Evolutionary conservation across 2,329 filamentous ascomycete genomes (phyloP).

Genomic region (Bipolaris cookei): DNA sequence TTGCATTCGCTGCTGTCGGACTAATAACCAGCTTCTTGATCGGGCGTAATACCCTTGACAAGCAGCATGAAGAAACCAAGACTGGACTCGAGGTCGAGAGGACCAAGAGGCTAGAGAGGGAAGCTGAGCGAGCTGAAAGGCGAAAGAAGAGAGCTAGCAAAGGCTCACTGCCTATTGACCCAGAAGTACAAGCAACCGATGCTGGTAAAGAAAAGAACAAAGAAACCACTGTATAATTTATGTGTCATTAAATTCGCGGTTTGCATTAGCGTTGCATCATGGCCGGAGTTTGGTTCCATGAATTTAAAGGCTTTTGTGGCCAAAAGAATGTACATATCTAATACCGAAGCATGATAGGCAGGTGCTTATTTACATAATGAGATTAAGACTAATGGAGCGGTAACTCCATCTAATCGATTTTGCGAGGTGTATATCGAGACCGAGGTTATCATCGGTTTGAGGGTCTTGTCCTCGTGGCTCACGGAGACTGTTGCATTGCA

Average conservation of each 20-base stretch:
- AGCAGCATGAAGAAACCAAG: constrained; percentile 57
- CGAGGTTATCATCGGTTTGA: too few relatives aligned
- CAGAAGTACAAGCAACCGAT: constrained; percentile 18
- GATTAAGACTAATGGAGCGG: too few relatives aligned
- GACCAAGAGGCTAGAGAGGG: constrained; percentile 47
- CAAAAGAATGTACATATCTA: background rate
- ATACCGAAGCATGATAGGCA: background rate
- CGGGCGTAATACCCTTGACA: constrained; percentile 50
- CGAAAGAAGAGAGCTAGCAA: constrained; percentile 36
- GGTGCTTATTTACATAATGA: background rate
- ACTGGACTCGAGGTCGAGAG: constrained; percentile 55
- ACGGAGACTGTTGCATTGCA: too few relatives aligned
- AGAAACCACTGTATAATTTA: constrained; percentile 13
- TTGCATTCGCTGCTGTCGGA: constrained; percentile 49
- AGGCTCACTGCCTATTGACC: constrained; percentile 24
- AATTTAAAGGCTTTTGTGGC: background rate
- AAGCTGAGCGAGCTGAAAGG: constrained; percentile 41
- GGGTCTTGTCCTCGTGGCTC: too few relatives aligned
- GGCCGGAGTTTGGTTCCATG: background rate
- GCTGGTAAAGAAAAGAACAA: constrained; percentile 2
- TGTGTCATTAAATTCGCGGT: background rate
- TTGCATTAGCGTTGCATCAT: constrained; percentile 11
- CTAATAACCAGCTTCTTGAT: constrained; percentile 51
- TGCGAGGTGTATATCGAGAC: too few relatives aligned
- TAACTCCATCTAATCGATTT: too few relatives aligned